These are phyloP conservation scores for Colletotrichum spaethianum DNA, from an alignment of 2,329 filamentous ascomycete genomes.

Conservation along the genomic window DNA sequence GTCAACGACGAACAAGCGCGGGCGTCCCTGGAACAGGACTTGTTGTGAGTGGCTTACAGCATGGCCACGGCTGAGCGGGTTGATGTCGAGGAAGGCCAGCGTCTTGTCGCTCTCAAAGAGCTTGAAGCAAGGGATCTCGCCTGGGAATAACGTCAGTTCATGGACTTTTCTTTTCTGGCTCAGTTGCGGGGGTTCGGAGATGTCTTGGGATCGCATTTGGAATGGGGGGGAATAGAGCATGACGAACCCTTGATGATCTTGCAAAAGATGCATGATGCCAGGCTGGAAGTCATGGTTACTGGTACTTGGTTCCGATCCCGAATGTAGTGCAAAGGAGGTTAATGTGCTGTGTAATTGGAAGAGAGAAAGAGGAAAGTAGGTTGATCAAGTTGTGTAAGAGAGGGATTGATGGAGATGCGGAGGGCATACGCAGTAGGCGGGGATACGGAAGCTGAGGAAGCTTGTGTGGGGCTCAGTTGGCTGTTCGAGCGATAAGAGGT, in stretches of 20 bases:
- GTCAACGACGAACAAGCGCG: conserved; percentile 11
- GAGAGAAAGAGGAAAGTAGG: not conserved
- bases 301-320: not conserved
- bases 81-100: conserved; percentile 96
- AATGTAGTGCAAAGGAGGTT: not conserved
- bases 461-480: not conserved
- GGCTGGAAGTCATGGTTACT: conserved; percentile 53
- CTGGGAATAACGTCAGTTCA: conserved; percentile 60
- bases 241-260: conserved; percentile 91
- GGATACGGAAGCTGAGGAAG: conserved; percentile 15
- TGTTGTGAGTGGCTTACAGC: conserved; percentile 71
- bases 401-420: not conserved
- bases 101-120: conserved; percentile 95
- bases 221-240: not conserved
- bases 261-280: conserved; percentile 93
- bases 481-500: not conserved
- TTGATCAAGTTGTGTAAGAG: conserved; percentile 6
- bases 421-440: conserved; percentile 5
- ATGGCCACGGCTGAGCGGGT: conserved; percentile 89
- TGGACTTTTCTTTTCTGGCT: not conserved
- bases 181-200: conserved; percentile 19
- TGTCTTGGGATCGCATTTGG: conserved; percentile 22
- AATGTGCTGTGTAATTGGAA: not conserved
- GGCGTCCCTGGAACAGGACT: not conserved
- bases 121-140: conserved; percentile 97